Conservation (phyloP, 345 rosid genomes). For the Pistacia vera region DNA sequence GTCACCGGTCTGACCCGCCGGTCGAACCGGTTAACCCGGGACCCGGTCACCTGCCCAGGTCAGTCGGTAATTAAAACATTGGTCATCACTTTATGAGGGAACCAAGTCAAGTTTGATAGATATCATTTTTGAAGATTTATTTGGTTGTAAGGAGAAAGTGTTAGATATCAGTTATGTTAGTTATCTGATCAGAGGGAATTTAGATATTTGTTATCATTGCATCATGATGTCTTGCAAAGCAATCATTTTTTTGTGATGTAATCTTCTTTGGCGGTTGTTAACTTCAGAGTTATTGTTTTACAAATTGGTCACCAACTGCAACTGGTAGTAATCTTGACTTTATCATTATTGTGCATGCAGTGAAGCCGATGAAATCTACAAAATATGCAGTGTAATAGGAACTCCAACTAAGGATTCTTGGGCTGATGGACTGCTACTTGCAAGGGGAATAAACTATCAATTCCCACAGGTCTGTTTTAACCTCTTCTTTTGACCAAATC, state of each 20-base stretch:
- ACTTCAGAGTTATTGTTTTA: neutral
- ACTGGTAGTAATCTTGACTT: neutral
- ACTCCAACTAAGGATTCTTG: conserved; percentile 78
- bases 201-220: neutral
- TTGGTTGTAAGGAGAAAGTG: neutral
- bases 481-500: neutral
- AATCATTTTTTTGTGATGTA: neutral
- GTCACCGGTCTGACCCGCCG: too few relatives aligned
- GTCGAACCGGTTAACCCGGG: too few relatives aligned
- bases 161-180: neutral
- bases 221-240: neutral
- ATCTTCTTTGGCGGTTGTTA: neutral
- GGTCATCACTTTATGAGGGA: neutral
- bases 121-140: neutral
- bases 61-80: too few relatives aligned
- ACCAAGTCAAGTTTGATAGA: neutral
- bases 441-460: conserved; percentile 71
- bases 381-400: conserved; percentile 88
- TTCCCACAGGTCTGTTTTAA: conserved; percentile 64
- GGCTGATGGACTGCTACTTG: conserved; percentile 89
- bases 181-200: neutral
- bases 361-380: conserved; percentile 94
- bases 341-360: conserved; percentile 42
- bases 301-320: neutral
- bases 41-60: too few relatives aligned